Percentiles rank a stretch among this genome's conserved stretches.
Evolutionary conservation across 2,329 filamentous ascomycete species (phyloP).

Genomic region (Aulographum hederae): DNA sequence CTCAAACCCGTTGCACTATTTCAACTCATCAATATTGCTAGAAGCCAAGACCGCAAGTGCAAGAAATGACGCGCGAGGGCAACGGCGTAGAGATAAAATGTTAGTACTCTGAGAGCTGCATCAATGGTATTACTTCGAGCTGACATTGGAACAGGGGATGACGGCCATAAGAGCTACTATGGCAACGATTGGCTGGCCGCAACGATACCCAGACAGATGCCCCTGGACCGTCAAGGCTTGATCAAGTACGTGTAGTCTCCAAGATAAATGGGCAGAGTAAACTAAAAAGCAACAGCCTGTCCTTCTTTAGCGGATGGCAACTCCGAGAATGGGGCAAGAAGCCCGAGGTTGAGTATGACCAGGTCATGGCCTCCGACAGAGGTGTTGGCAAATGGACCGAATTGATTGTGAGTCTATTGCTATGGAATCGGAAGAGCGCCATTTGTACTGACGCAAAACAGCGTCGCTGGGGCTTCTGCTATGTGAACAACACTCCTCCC

Average conservation of each 20-base stretch:
- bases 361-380: conserved; percentile 38
- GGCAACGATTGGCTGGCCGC: conserved; percentile 38
- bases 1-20: conserved; percentile 1
- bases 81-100: conserved; percentile 7
- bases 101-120: conserved; percentile 11
- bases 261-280: background rate
- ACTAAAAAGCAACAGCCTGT: conserved; percentile 14
- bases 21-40: conserved; percentile 3
- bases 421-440: background rate
- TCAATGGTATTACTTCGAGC: conserved; percentile 4
- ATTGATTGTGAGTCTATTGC: conserved; percentile 36
- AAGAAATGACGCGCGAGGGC: conserved; percentile 1
- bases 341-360: conserved; percentile 42
- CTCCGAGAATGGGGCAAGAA: conserved; percentile 8
- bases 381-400: conserved; percentile 44
- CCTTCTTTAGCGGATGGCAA: conserved; percentile 6
- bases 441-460: conserved; percentile 17
- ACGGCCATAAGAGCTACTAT: conserved; percentile 52
- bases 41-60: background rate
- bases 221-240: too few species aligned
- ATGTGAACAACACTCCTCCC: conserved; percentile 52
- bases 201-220: too few species aligned
- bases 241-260: conserved; percentile 6
- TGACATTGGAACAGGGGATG: conserved; percentile 22
- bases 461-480: conserved; percentile 57